These are phyloP conservation scores for Suillus weaverae DNA, from an alignment of 768 basidiomycete genomes.

Conservation along the genomic window DNA sequence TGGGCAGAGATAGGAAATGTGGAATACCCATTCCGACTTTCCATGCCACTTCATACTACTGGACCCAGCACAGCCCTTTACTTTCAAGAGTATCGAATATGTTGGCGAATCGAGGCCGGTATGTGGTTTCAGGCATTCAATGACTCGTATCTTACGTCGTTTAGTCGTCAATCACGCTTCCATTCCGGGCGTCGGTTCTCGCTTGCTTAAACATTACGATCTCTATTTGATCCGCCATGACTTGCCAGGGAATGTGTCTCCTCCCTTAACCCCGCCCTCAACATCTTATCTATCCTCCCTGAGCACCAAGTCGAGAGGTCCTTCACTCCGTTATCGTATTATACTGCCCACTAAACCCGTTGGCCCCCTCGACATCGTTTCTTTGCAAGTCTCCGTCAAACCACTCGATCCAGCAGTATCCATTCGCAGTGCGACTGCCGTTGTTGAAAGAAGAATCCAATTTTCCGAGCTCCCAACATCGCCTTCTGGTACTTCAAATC, in stretches of 20 bases:
- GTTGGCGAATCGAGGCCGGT: constrained; percentile 86
- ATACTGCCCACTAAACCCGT: constrained; percentile 56
- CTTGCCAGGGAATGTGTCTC: constrained; percentile 44
- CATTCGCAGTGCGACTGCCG: constrained; percentile 62
- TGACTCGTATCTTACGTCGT: constrained; percentile 17
- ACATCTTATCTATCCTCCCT: constrained; percentile 40
- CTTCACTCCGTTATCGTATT: constrained; percentile 60
- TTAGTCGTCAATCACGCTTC: constrained; percentile 69
- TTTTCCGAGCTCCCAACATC: constrained; percentile 43
- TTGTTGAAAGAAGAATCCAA: constrained; percentile 71
- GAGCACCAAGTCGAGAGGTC: constrained; percentile 56
- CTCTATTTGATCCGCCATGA: constrained; percentile 73
- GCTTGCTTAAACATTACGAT: constrained; percentile 70
- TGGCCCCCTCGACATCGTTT: constrained; percentile 72
- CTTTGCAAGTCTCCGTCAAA: constrained; percentile 62
- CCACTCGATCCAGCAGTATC: constrained; percentile 56
- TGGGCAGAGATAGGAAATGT: constrained; percentile 62
- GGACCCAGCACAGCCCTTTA: constrained; percentile 67
- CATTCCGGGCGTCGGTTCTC: constrained; percentile 63
- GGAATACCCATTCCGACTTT: constrained; percentile 72
- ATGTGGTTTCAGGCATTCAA: constrained; percentile 28
- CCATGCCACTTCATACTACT: constrained; percentile 57
- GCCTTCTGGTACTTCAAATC: constrained; percentile 23
- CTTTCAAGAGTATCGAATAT: constrained; percentile 76
- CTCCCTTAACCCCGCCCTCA: constrained; percentile 33